Base-by-base conservation (phyloP, 108 stramenopile species). In the Nitzschia inconspicua region DNA sequence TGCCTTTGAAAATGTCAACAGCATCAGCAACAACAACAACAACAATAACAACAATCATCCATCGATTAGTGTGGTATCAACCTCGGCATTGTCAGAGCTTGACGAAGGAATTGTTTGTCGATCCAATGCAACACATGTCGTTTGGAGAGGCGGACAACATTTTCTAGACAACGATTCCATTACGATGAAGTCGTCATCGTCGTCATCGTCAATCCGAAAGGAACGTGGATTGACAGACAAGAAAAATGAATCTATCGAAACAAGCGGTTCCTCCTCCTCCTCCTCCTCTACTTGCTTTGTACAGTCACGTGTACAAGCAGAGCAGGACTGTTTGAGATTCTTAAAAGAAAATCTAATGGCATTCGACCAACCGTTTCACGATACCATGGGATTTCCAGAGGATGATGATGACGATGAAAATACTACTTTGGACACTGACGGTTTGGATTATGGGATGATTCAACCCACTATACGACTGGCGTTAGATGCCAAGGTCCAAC, bases 361-460 rank as follows among this genome's bases (percentile, higher is more conserved):
- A 1, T 90, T 84, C 51, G 92, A 94, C 62, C 42, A 63, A 18
- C 76, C 85, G 1, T 83, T 76, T 44, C 52, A 54, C 10, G 58
- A 65, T 42, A 72, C 85, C 0, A 54, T 94, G 46, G 92, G 92
- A 39, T 86, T 88, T 65, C 47, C 60, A 13, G 46, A 16, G 35
- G 34, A 44, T 26, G 40, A 65, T 31, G 44, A 47, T 19, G 40
- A 50, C 9, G 37, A 36, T 49, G 66, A 62, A 36, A n/a, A n/a
- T n/a, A n/a, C n/a, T n/a, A n/a, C n/a, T n/a, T 47, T 18, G 47
- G 54, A 56, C 23, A 57, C 70, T 14, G 88, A 90, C 64, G 93
- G 89, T 8, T 63, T 91, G 10, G 79, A 57, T 3, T 72, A 78
- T 65, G 87, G 91, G 9, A 53, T 92, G 35, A 54, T 88, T 25